These are phyloP conservation scores for Metarhizium sp. DNA, from an alignment of 2,329 filamentous ascomycete genomes.

Conservation along the genomic window DNA sequence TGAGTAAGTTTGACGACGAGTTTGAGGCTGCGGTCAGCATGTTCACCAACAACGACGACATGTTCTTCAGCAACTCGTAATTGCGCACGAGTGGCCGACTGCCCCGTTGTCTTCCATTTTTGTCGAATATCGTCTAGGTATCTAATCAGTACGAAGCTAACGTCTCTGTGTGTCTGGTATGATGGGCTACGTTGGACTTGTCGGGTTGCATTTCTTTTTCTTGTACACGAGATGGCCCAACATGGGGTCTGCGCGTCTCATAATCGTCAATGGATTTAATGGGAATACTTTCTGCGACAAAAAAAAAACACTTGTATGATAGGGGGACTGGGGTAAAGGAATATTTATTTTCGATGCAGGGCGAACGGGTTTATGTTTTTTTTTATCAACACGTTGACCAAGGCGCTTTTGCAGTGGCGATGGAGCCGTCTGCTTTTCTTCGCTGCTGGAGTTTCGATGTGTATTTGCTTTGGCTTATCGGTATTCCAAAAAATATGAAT, in stretches of 20 bases:
- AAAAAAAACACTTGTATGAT: background rate
- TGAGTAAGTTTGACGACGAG: slow-evolving; percentile 45
- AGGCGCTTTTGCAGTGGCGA: slow-evolving; percentile 3
- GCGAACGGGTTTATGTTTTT: slow-evolving; percentile 12
- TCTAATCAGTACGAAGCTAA: slow-evolving; percentile 2
- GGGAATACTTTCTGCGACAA: slow-evolving; percentile 3
- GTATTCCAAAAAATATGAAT: slow-evolving; percentile 12
- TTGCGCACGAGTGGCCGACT: background rate
- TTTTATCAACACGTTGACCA: slow-evolving; percentile 1
- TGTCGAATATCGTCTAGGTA: slow-evolving; percentile 2
- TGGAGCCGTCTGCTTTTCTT: background rate
- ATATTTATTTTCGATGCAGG: slow-evolving; percentile 7
- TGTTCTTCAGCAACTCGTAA: slow-evolving; percentile 38
- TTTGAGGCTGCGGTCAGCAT: slow-evolving; percentile 39
- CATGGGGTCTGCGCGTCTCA: background rate
- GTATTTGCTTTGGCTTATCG: slow-evolving; percentile 7
- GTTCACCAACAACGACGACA: slow-evolving; percentile 41
- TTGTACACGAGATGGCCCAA: background rate
- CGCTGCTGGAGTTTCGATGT: slow-evolving; percentile 8
- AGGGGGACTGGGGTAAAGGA: background rate
- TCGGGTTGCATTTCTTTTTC: background rate
- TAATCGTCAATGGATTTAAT: background rate
- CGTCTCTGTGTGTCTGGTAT: slow-evolving; percentile 6
- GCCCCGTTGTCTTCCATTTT: background rate
- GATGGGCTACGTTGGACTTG: background rate